Conservation (phyloP, 345 rosid genomes). For the Viola odorata region DNA sequence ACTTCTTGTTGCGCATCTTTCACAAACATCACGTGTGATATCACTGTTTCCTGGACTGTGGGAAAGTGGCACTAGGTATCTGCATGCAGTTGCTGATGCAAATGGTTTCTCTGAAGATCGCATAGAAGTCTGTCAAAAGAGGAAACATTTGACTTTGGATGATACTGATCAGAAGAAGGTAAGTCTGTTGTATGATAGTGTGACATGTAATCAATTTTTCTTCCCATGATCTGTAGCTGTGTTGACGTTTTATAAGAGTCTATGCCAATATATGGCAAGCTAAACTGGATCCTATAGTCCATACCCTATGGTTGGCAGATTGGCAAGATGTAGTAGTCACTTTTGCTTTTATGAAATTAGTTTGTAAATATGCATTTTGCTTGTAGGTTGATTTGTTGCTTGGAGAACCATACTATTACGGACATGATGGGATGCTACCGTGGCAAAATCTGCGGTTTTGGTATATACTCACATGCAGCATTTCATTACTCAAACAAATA, state of each 20-base stretch:
- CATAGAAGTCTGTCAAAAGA: constrained; percentile 42
- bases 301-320: neutral
- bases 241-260: neutral
- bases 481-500: neutral
- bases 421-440: constrained; percentile 73
- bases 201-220: neutral
- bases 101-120: constrained; percentile 54
- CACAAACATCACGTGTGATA: constrained; percentile 44
- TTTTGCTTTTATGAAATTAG: neutral
- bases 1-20: constrained; percentile 47
- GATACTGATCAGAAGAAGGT: constrained; percentile 56
- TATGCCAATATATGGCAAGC: neutral
- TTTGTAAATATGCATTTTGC: neutral
- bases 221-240: neutral
- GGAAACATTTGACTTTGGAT: constrained; percentile 37
- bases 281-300: neutral
- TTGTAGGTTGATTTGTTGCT: constrained; percentile 73
- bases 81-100: constrained; percentile 54
- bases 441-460: constrained; percentile 96
- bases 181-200: neutral
- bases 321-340: neutral
- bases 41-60: constrained; percentile 70
- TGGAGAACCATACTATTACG: constrained; percentile 81
- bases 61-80: constrained; percentile 49
- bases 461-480: constrained; percentile 27